Evolutionary conservation across 163 green algal genomes (phyloP), one percentile per base, ranked within the genome.

Genomic region (Scenedesmus sp.): DNA sequence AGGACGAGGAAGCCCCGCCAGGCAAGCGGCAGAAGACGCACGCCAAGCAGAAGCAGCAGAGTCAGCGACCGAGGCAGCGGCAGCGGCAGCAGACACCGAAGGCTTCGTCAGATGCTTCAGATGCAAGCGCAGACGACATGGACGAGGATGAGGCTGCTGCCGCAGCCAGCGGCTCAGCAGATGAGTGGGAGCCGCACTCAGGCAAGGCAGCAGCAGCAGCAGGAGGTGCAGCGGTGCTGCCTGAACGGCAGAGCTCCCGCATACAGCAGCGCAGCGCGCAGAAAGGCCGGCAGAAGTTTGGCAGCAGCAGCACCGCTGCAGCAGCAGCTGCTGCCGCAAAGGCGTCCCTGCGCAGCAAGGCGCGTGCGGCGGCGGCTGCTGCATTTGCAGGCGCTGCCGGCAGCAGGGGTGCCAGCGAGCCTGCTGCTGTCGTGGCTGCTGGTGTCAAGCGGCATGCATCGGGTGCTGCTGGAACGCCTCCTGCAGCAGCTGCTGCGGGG

Each of bases 21-120:
- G 56, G 37, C 37, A 91, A 91, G 82, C 68, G 70, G 35, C 68
- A 84, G 43, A 89, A 79, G 88, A 10, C 33, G 16, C 44, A 40
- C 24, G 30, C 70, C 59, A 73, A 84, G 49, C 85, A 49, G 1
- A 70, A 76, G 72, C 85, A 90, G 46, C 72, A 26, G 61, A 44
- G 30, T 16, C 65, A 76, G 22, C 43, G 30, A n/a, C 59, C 26
- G 44, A 51, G 6, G 70, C 82, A 78, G n/a, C 53, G 65, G 30
- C 65, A 91, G 70, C 68, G 51, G 35, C 68, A 84, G 59, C 80
- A 79, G 68, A 9, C 20, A 15, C 22, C 18, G 13, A 53, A 73
- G 72, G 68, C 85, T 26, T 37, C 35, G 42, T 40, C 85, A 85
- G 85, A 59, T 35, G 46, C 49, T 0, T 37, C 70, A n/a, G 61